phyloP scores from a whole-genome alignment of 1,284 basidiomycete species.

The Trametes polyzona region DNA sequence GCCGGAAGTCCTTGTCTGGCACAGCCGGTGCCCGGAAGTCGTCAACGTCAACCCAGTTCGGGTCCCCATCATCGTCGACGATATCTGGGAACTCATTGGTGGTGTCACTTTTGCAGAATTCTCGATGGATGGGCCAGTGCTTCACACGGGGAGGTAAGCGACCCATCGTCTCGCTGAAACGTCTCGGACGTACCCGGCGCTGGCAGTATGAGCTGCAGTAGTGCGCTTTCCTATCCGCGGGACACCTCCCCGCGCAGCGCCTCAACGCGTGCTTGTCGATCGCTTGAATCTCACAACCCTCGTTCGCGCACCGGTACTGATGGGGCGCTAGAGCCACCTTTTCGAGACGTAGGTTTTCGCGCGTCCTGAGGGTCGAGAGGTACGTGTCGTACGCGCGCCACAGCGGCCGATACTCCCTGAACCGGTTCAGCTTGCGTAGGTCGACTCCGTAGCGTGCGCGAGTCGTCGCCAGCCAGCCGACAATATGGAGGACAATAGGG shows the following conservation, averaged over 20 bases:
- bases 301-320: constrained; percentile 9
- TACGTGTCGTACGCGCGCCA: constrained; percentile 9
- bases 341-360: not conserved
- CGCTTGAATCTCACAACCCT: constrained; percentile 13
- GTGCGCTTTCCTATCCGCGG: constrained; percentile 3
- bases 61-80: constrained; percentile 1
- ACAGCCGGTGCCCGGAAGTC: not conserved
- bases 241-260: constrained; percentile 9
- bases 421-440: not conserved
- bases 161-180: too few species aligned
- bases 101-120: constrained; percentile 1
- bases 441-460: not conserved
- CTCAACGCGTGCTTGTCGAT: not conserved
- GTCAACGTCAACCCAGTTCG: constrained; percentile 1
- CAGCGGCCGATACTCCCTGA: not conserved
- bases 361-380: not conserved
- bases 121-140: constrained; percentile 8
- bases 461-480: too few species aligned
- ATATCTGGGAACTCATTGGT: not conserved
- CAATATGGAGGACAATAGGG: too few species aligned
- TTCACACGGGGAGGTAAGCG: too few species aligned
- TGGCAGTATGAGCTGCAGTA: constrained; percentile 16
- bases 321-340: constrained; percentile 1
- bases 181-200: not conserved
- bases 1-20: not conserved